phyloP scores from a whole-genome alignment of 176 grass and related monocot genomes.

The Alloteropsis semialata region DNA sequence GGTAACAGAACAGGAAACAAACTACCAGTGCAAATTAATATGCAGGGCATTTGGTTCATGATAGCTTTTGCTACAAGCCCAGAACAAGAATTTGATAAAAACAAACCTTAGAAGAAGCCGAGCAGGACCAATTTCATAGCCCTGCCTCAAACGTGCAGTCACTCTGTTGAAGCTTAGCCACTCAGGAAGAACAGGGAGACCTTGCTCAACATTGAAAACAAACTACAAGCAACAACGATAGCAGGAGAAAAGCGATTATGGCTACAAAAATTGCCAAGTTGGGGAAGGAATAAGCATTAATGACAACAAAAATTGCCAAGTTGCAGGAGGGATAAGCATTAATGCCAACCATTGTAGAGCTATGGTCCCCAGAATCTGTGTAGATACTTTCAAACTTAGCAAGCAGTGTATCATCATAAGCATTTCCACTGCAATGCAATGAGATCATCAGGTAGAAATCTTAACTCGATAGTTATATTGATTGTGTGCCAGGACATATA shows the following conservation, averaged over 20 bases:
- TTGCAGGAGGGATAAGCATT: background rate
- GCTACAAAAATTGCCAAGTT: background rate
- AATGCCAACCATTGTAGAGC: conserved; percentile 71
- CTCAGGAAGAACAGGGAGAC: conserved; percentile 72
- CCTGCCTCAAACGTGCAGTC: conserved; percentile 64
- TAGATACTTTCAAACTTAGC: conserved; percentile 94
- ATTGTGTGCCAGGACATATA: background rate
- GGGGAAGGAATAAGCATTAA: background rate
- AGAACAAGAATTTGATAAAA: conserved; percentile 10
- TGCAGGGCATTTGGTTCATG: background rate
- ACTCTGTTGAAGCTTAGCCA: conserved; percentile 94
- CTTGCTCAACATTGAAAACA: conserved; percentile 84
- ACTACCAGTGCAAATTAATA: conserved; percentile 6
- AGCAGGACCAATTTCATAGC: conserved; percentile 73
- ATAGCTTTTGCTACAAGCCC: background rate
- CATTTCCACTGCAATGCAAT: conserved; percentile 66
- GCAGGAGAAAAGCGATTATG: conserved; percentile 15
- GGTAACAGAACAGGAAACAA: background rate
- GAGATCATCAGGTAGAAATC: conserved; percentile 1
- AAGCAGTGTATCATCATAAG: conserved; percentile 78
- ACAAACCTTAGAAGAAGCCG: conserved; percentile 74
- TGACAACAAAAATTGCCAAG: conserved; percentile 36
- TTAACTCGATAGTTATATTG: conserved; percentile 8
- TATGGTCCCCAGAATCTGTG: conserved; percentile 81
- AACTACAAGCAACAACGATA: conserved; percentile 52